Evolutionary conservation across 1,284 basidiomycete species (phyloP).

Genomic region (Ceratobasidium sp.): DNA sequence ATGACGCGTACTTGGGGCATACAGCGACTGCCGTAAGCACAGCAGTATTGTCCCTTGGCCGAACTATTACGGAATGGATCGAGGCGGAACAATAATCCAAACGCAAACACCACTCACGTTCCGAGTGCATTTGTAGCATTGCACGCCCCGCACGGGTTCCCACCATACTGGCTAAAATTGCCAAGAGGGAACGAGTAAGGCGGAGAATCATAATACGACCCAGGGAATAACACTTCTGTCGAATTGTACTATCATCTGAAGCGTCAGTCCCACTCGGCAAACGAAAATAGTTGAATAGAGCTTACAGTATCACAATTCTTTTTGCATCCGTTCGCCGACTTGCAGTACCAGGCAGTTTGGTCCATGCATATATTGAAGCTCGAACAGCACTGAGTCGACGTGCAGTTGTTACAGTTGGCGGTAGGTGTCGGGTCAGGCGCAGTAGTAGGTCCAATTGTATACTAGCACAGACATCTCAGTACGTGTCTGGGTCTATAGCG

Average conservation of each 20-base stretch:
- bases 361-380: background rate
- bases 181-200: background rate
- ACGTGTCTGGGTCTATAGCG: background rate
- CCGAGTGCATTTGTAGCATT: conserved; percentile 6
- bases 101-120: background rate
- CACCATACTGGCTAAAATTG: conserved; percentile 14
- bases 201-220: conserved; percentile 1
- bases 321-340: background rate
- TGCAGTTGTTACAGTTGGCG: conserved; percentile 8
- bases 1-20: background rate
- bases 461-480: background rate
- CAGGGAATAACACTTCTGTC: background rate
- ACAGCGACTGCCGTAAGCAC: conserved; percentile 6
- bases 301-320: conserved; percentile 1
- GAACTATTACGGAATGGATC: background rate
- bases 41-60: background rate
- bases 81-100: background rate
- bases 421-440: conserved; percentile 1
- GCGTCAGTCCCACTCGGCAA: no score
- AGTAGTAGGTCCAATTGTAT: background rate
- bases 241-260: background rate
- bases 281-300: no score
- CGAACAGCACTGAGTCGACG: conserved; percentile 12
- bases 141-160: conserved; percentile 8
- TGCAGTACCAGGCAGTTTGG: conserved; percentile 11